A percentile compares a stretch with the other conserved stretches of the same genome.
phyloP scores from a whole-genome alignment of 768 basidiomycete species.

The Tulasnella sp. region DNA sequence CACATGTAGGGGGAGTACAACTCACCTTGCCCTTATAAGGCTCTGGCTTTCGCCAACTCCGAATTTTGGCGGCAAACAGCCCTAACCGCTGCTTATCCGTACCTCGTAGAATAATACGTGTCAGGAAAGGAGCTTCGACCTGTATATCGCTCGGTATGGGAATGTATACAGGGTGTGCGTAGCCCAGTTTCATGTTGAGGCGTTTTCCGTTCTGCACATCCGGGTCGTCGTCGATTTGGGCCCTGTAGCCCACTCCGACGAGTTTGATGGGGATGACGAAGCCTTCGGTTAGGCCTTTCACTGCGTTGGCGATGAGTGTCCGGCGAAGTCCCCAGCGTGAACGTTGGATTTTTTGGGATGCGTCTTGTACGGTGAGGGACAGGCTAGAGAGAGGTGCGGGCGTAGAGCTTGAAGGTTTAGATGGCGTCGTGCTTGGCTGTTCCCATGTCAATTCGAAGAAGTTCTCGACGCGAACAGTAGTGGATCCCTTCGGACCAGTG shows the following conservation, averaged over 20 bases:
- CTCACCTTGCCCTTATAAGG: conserved; percentile 96
- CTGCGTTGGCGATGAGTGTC: conserved; percentile 78
- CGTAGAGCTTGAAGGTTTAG: conserved; percentile 15
- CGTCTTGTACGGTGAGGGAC: conserved; percentile 36
- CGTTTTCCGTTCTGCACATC: conserved; percentile 50
- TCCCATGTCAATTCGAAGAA: conserved; percentile 12
- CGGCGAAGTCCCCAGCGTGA: conserved; percentile 94
- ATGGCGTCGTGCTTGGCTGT: not conserved
- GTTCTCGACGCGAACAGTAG: conserved; percentile 27
- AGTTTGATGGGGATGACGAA: conserved; percentile 74
- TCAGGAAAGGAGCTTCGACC: conserved; percentile 66
- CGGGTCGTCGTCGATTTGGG: conserved; percentile 70
- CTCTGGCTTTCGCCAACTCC: conserved; percentile 78
- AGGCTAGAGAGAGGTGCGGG: conserved; percentile 37
- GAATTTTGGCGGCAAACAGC: conserved; percentile 75
- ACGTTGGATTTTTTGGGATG: conserved; percentile 61
- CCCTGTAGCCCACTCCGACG: conserved; percentile 92
- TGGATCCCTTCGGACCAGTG: conserved; percentile 43
- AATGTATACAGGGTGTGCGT: conserved; percentile 75
- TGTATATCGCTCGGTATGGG: conserved; percentile 73
- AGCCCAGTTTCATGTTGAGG: conserved; percentile 85
- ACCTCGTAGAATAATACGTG: conserved; percentile 69
- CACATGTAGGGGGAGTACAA: conserved; percentile 14
- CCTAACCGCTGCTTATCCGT: conserved; percentile 83
- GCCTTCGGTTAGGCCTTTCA: conserved; percentile 79